Evolutionary conservation across 331 rosid species (phyloP), one percentile per base, ranked within the genome.

Genomic region (Malus hybrid): DNA sequence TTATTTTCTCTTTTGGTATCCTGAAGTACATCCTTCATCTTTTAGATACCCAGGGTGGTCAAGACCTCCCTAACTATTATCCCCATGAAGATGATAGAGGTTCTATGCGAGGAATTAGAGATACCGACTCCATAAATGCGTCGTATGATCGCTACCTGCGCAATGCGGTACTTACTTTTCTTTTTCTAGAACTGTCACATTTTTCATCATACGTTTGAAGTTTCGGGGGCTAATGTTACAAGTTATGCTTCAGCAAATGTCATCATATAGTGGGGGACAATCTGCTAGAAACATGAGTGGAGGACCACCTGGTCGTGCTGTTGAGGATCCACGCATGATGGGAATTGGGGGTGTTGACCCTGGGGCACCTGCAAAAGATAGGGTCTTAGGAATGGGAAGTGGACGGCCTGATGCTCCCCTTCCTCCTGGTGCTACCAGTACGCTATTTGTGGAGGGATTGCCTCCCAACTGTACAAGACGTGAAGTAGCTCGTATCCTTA

Each of bases 401-500:
- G 89, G 92, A 75, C 90, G 95, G 84, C 71, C 88, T 31, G 97
- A 88, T 63, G 83, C 83, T 80, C 86, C 96, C 61, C 95, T 94
- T 82, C 98, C 98, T 42, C 93, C 92, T 54, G 97, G 88, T 85
- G 97, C 98, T 85, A 83, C 96, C 54, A 91, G 86, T 85, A 94
- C 97, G 14, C 89, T 94, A 16, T 94, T 87, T 84, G 98, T 94
- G 67, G 98, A 94, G 87, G 98, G 98, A 71, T 88, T 94, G 79
- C 98, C 98, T 69, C 66, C 95, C 75, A 88, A 87, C 83, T 94
- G 97, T 77, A 80, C 94, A 6, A 83, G 97, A 73, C 94, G 98
- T 67, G 98, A 93, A 88, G 95, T 93, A 55, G 98, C 98, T 76
- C 98, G 98, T 93, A 93, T 93, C 97, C 90, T 93, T 88, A 76